A percentile compares a stretch with the other conserved stretches of the same genome.
phyloP scores from a whole-genome alignment of 805 yeast genomes.

The Saccharomycopsis sp. region DNA sequence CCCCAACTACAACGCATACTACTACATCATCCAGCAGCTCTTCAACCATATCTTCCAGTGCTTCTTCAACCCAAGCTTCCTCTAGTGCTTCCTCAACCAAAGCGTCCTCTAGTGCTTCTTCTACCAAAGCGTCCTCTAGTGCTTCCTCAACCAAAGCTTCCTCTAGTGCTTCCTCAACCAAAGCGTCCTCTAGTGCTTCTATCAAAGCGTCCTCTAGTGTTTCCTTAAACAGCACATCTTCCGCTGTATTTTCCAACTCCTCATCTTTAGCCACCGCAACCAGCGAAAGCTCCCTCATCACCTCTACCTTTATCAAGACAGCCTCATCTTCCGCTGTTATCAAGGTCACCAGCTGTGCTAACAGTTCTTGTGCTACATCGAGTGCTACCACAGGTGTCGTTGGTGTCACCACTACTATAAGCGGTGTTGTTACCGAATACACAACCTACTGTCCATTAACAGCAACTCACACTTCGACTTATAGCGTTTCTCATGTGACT shows the following conservation, averaged over 20 bases:
- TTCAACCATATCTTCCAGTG: neutral
- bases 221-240: constrained; percentile 5
- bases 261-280: constrained; percentile 7
- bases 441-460: constrained; percentile 26
- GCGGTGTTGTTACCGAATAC: constrained; percentile 21
- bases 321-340: neutral
- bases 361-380: constrained; percentile 21
- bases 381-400: constrained; percentile 19
- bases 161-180: neutral
- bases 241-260: constrained; percentile 22
- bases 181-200: neutral
- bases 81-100: neutral
- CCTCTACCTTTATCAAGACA: constrained; percentile 16
- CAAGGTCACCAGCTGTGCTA: neutral
- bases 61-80: constrained; percentile 3
- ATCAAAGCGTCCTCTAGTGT: neutral
- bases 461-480: constrained; percentile 23
- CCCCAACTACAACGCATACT: constrained; percentile 17
- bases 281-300: neutral
- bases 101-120: constrained; percentile 10
- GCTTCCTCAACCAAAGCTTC: constrained; percentile 3
- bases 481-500: constrained; percentile 16
- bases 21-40: constrained; percentile 8
- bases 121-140: constrained; percentile 22
- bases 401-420: constrained; percentile 21